These are phyloP conservation scores for Candida orba DNA, from an alignment of 805 yeast species.

Conservation along the genomic window DNA sequence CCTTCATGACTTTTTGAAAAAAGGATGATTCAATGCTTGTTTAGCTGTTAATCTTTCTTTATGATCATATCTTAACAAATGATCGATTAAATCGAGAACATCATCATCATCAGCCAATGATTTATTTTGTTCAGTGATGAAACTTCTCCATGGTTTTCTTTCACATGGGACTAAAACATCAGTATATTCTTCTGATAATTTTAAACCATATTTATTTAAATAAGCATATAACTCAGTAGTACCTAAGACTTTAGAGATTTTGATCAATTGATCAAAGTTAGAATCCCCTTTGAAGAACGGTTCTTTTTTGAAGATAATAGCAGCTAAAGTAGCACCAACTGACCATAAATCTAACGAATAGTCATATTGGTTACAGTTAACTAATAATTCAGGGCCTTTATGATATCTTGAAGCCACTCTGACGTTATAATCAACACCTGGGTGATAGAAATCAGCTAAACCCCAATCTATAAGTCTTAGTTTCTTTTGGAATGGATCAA, in stretches of 20 bases:
- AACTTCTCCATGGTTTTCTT: conserved; percentile 80
- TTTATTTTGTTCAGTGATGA: conserved; percentile 63
- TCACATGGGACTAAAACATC: conserved; percentile 65
- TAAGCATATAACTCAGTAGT: conserved; percentile 71
- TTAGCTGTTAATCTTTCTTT: conserved; percentile 81
- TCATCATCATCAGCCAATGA: conserved; percentile 61
- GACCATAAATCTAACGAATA: conserved; percentile 93
- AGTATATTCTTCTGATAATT: conserved; percentile 68
- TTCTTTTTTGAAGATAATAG: conserved; percentile 83
- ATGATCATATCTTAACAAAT: conserved; percentile 77
- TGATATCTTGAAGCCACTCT: conserved; percentile 90
- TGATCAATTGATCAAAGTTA: conserved; percentile 85
- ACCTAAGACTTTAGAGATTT: conserved; percentile 82
- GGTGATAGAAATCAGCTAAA: conserved; percentile 87
- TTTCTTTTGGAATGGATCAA: conserved; percentile 66
- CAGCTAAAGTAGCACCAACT: conserved; percentile 87
- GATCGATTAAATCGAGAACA: conserved; percentile 74
- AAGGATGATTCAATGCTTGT: conserved; percentile 75
- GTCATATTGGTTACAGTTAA: conserved; percentile 82
- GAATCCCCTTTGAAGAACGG: conserved; percentile 91
- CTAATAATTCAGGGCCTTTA: conserved; percentile 88
- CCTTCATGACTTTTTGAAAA: conserved; percentile 23
- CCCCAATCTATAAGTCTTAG: conserved; percentile 93
- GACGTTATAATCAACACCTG: conserved; percentile 83
- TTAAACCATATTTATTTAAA: conserved; percentile 62